phyloP scores from a whole-genome alignment of 2,329 filamentous ascomycete genomes.

The Akanthomyces muscarius region DNA sequence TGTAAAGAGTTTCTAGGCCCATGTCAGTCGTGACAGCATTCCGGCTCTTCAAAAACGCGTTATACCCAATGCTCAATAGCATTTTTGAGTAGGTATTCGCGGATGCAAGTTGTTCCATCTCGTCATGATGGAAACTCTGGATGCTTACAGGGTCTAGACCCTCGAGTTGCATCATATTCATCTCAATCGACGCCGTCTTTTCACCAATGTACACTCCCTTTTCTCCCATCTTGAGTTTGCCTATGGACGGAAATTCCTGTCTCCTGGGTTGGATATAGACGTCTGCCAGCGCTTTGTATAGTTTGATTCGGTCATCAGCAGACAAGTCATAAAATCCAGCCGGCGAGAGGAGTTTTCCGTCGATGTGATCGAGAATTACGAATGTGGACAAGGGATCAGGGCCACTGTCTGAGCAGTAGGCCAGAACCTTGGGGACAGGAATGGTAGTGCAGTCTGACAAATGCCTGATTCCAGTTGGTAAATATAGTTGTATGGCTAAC shows the following conservation, averaged over 20 bases:
- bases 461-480: neutral
- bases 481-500: neutral
- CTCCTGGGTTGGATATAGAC: neutral
- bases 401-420: neutral
- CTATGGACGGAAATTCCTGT: neutral
- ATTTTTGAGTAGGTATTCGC: neutral
- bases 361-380: neutral
- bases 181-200: neutral
- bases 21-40: slow-evolving; percentile 2
- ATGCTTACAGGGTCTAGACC: neutral
- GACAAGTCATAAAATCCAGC: neutral
- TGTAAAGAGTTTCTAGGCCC: slow-evolving; percentile 17
- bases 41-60: slow-evolving; percentile 16
- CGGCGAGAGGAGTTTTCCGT: neutral
- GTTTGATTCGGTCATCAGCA: neutral
- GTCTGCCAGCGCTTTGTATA: neutral
- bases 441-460: neutral
- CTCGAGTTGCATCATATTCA: neutral
- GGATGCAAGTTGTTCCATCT: neutral
- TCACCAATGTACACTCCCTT: neutral
- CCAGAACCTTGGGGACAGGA: neutral
- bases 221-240: neutral
- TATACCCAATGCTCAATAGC: slow-evolving; percentile 17
- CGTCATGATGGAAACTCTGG: neutral
- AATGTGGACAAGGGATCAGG: neutral